Percentiles rank a stretch among this genome's conserved stretches.
Evolutionary conservation across 2,329 filamentous ascomycete genomes (phyloP).

Genomic region (Trichophyton verrucosum): DNA sequence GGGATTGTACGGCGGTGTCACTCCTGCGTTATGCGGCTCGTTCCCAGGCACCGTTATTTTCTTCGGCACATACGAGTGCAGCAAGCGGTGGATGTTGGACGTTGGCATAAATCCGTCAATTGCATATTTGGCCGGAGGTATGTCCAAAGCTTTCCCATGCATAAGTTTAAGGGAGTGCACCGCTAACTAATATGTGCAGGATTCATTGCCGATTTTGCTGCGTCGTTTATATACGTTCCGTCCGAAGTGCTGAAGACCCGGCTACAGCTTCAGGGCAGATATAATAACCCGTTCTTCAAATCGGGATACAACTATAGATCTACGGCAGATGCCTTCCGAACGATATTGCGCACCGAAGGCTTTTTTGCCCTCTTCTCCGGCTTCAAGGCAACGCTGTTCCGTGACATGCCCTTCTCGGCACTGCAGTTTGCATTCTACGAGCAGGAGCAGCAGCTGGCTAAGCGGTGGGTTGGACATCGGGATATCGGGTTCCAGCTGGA

Average conservation of each 20-base stretch:
- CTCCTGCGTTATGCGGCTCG: slow-evolving; percentile 79
- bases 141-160: slow-evolving; percentile 14
- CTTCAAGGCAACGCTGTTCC: slow-evolving; percentile 91
- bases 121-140: slow-evolving; percentile 76
- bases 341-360: slow-evolving; percentile 73
- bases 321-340: slow-evolving; percentile 70
- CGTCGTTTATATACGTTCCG: slow-evolving; percentile 87
- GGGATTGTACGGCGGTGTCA: slow-evolving; percentile 86
- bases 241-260: slow-evolving; percentile 98
- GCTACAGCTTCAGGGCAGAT: slow-evolving; percentile 82
- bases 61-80: slow-evolving; percentile 93
- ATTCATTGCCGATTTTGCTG: slow-evolving; percentile 84
- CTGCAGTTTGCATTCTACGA: slow-evolving; percentile 98
- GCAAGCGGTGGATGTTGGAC: slow-evolving; percentile 81
- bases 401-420: slow-evolving; percentile 90
- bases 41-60: slow-evolving; percentile 91
- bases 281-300: slow-evolving; percentile 86
- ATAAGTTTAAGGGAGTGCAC: not conserved
- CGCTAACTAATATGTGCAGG: slow-evolving; percentile 38
- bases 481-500: slow-evolving; percentile 80
- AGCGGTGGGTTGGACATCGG: slow-evolving; percentile 60
- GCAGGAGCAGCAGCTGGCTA: slow-evolving; percentile 74
- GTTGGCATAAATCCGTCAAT: slow-evolving; percentile 67
- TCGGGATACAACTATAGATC: slow-evolving; percentile 94
- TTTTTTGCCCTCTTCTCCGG: slow-evolving; percentile 80